Base-by-base conservation (phyloP, 2,329 filamentous ascomycete genomes). In the Sphaerostilbella broomeana region DNA sequence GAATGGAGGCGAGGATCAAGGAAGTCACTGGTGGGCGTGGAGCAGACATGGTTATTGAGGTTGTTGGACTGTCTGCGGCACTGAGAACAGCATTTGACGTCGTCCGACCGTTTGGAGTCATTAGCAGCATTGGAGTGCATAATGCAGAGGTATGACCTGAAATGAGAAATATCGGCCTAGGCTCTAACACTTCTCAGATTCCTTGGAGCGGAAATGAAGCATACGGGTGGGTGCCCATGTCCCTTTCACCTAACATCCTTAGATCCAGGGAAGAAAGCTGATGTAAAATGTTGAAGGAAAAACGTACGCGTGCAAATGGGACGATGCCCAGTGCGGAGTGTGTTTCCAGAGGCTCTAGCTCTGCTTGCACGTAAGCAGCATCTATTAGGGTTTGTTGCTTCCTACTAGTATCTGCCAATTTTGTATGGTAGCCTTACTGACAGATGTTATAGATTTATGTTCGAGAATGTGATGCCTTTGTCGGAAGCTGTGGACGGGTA, bases 11-110 rank as follows among this genome's bases (percentile, higher is more conserved):
- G 50, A 75, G 82, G 38, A 79, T 95, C 38, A 79, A 79, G 54
- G 82, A 85, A 50, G 74, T 81, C 33, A 92, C 86, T 0, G 72
- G 83, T 12, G 87, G 87, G 6, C 72, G 89, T 26, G 89, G 89
- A 6, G 88, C 88, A 11, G 89, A 95, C 62, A 79, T 86, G 13
- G 79, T 92, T 2, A 79, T 95, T 49, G 84, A 89, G 59, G 81
- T 86, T 6, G 84, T 88, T 18, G 84, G 84, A 0, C 63, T 81
- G 44, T 79, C 77, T 38, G 73, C 79, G 25, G 84, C 84, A 2
- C 60, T 88, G 54, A 75, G 71, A 52, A 84, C 79, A 24, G 83
- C 76, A 0, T 87, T 80, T 58, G 81, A 87, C 21, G 59, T 87
- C 13, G 58, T 88, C 41, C 71, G 84, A 38, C 81, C 83, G 1